phyloP scores from a whole-genome alignment of 768 basidiomycete species.

The Suillus spraguei region DNA sequence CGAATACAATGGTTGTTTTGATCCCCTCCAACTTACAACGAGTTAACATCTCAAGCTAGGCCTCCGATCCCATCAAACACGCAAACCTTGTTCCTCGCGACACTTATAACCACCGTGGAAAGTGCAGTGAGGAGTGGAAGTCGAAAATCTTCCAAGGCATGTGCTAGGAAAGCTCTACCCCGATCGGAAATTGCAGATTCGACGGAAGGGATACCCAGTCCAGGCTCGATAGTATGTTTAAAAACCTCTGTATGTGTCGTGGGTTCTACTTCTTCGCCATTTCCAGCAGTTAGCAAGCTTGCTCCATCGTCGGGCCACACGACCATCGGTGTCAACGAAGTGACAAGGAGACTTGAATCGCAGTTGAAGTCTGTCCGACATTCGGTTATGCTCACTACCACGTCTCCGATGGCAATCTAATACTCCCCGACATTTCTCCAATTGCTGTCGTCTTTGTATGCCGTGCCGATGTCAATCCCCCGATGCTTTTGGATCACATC shows the following conservation, averaged over 20 bases:
- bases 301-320: slow-evolving; percentile 43
- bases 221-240: not conserved
- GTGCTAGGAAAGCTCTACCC: not conserved
- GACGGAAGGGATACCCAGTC: not conserved
- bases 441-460: slow-evolving; percentile 63
- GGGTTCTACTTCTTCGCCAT: not conserved
- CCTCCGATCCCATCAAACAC: slow-evolving; percentile 48
- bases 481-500: slow-evolving; percentile 70
- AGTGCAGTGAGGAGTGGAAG: slow-evolving; percentile 27
- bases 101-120: slow-evolving; percentile 50
- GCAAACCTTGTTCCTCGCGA: slow-evolving; percentile 58
- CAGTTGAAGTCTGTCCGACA: slow-evolving; percentile 38
- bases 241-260: not conserved
- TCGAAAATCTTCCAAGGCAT: not conserved
- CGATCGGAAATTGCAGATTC: not conserved
- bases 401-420: not conserved
- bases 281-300: too few species aligned
- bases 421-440: slow-evolving; percentile 13
- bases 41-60: slow-evolving; percentile 41
- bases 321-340: slow-evolving; percentile 64
- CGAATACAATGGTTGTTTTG: slow-evolving; percentile 51
- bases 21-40: slow-evolving; percentile 10
- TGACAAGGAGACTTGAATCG: slow-evolving; percentile 71
- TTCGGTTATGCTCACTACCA: slow-evolving; percentile 5
- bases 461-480: slow-evolving; percentile 73